These are phyloP conservation scores for Talaromyces sp. DNA, from an alignment of 2,329 filamentous ascomycete genomes.

Conservation along the genomic window DNA sequence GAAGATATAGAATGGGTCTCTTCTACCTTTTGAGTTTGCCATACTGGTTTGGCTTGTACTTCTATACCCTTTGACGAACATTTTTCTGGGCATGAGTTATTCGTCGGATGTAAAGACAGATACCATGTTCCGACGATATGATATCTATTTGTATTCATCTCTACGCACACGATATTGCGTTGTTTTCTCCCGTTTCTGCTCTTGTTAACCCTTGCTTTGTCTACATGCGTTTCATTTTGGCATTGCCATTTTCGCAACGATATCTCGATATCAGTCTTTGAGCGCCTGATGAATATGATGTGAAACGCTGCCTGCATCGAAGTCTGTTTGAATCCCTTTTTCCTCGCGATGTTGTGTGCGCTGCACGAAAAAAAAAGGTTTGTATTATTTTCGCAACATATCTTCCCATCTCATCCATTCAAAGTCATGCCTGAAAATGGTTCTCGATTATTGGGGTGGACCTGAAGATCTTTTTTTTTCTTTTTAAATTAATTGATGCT, in stretches of 20 bases:
- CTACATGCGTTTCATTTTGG: slow-evolving; percentile 4
- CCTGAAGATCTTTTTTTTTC: not conserved
- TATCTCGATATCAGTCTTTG: slow-evolving; percentile 1
- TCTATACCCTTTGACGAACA: slow-evolving; percentile 11
- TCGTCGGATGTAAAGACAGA: slow-evolving; percentile 17
- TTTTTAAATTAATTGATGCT: not conserved
- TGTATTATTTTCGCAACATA: not conserved
- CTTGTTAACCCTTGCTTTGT: slow-evolving; percentile 3
- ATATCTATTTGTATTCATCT: slow-evolving; percentile 6
- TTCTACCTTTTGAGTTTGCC: not conserved
- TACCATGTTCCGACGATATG: slow-evolving; percentile 16
- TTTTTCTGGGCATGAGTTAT: slow-evolving; percentile 5
- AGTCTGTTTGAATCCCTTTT: not conserved
- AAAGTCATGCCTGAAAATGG: not conserved
- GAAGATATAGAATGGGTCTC: not conserved
- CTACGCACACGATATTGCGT: slow-evolving; percentile 2
- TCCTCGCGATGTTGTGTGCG: not conserved
- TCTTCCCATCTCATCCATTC: not conserved
- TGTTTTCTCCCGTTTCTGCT: slow-evolving; percentile 4
- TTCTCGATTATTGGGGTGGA: not conserved
- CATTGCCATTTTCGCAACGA: not conserved
- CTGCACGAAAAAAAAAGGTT: not conserved
- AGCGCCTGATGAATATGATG: slow-evolving; percentile 4
- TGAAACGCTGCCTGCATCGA: slow-evolving; percentile 1
- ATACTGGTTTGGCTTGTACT: slow-evolving; percentile 6